Evolutionary conservation across 441 rosid genomes (phyloP), one percentile per base, ranked within the genome.

Genomic region (Populus trichocarpa): DNA sequence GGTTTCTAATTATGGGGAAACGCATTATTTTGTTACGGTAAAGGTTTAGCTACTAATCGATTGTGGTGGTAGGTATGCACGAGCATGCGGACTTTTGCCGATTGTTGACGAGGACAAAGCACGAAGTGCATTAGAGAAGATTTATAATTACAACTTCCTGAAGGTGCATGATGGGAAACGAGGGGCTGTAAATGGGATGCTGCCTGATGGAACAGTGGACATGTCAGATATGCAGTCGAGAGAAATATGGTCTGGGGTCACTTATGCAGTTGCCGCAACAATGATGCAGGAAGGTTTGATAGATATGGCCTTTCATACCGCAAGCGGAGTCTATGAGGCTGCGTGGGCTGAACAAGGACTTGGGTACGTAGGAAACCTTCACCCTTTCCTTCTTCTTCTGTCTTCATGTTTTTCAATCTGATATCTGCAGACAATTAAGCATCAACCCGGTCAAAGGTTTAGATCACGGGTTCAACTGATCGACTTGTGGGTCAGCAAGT

Each of bases 101-200:
- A 88, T 91, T 75, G 90, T 91, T 42, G 98, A 93, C 50, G 86
- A 90, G 75, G 88, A 82, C 36, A 88, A 92, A 79, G 97, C 91
- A 23, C 88, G 79, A 78, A 83, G 78, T 30, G 88, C 99, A 12
- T 67, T 93, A 66, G 93, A 89, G 82, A 95, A 80, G 82, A 90
- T 95, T 50, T 93, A 87, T 75, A 87, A 86, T 63, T 91, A 78
- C 86, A 95, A 95, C 72, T 93, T 95, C 69, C 81, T 92, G 81
- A 95, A 90, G 92, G 85, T 89, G 81, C 91, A 89, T 82, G 91
- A 81, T 20, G 99, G 98, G 65, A 92, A 81, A 79, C 87, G 90
- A 30, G 99, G 99, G 67, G 97, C 99, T 5, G 86, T 93, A 42
- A 95, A 95, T 14, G 99, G 98, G 64, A 95, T 95, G 99, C 90